Base-by-base conservation (phyloP, 768 basidiomycete genomes). In the Mycena albidolilacea region DNA sequence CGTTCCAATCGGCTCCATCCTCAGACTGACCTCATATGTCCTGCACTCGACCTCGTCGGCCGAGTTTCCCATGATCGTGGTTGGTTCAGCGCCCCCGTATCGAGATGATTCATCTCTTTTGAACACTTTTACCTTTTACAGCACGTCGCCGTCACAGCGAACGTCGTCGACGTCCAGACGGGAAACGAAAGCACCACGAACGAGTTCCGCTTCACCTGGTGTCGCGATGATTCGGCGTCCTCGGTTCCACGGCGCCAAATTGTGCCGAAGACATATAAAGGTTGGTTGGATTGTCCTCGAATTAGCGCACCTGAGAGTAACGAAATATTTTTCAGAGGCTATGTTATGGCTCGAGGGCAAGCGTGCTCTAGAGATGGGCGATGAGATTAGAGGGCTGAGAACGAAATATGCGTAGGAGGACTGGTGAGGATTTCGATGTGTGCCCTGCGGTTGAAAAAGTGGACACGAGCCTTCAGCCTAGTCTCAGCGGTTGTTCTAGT, bases 261-360 rank as follows among this genome's bases (percentile, higher is more conserved):
- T 37, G 89, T 93, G 9, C 93, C 92, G 1, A 88, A 86, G 79
- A 93, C 92, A 0, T 95, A 94, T 79, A 84, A 88, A 85, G 92
- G 92, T 90, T 12, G 87, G 62, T n/a, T 60, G 59, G 87, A 62
- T n/a, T 60, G 57, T 37, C 64, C 8, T 64, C 37, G 0, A 39
- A 50, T 63, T 15, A 62, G 58, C 77, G 73, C 41, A 71, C 71
- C 10, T 68, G 76, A 69, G 11, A 54, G 10, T 23, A 30, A 63
- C 54, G 75, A 72, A 76, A 77, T 43, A 62, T 68, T 81, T 52
- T 70, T 44, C 81, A 91, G 95, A 96, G 79, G 91, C 93, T 7
- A 96, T 97, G 94, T 81, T 90, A 35, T 96, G 94, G 91, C 82
- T 96, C 30, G 95, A 96, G 80, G 94, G 92, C 0, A 89, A 88